Conservation (phyloP, 176 grass and related monocot genomes). For the Musa schizocarpa region DNA sequence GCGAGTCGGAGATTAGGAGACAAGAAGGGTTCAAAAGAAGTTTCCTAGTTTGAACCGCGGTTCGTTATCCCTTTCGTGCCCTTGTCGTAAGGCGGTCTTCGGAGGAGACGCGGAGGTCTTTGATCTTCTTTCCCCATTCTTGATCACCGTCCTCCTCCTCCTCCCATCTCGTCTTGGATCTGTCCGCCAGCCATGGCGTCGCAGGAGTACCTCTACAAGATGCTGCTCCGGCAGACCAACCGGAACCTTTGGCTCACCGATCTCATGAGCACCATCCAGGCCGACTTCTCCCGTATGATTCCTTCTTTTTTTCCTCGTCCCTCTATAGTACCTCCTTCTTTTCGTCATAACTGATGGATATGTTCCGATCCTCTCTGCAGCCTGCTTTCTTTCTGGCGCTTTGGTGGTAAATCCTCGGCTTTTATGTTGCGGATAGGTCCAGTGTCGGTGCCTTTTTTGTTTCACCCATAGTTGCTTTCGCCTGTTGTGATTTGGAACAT, state of each 20-base stretch:
- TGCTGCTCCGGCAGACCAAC: constrained; percentile 84
- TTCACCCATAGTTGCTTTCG: too few relatives aligned
- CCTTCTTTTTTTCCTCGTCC: neutral
- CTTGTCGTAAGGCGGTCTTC: too few relatives aligned
- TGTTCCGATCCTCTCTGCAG: constrained; percentile 2
- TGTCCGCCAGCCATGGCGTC: constrained; percentile 26
- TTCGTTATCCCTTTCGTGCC: too few relatives aligned
- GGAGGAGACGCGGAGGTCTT: neutral
- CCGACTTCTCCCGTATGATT: constrained; percentile 55
- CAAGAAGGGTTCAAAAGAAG: too few relatives aligned
- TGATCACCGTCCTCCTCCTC: neutral
- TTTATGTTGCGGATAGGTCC: neutral
- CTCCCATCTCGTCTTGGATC: neutral
- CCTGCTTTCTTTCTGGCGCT: neutral
- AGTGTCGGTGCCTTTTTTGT: neutral
- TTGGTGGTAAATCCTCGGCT: constrained; percentile 7
- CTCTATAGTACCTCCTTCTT: neutral
- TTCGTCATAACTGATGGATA: neutral
- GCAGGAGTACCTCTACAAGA: constrained; percentile 71
- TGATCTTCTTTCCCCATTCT: neutral
- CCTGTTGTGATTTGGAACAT: neutral
- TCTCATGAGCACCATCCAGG: constrained; percentile 57
- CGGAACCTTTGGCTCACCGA: constrained; percentile 90
- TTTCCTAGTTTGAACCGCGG: too few relatives aligned
- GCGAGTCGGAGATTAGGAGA: too few relatives aligned